Conservation (phyloP, 768 basidiomycete genomes). For the Leucocoprinus birnbaumii region DNA sequence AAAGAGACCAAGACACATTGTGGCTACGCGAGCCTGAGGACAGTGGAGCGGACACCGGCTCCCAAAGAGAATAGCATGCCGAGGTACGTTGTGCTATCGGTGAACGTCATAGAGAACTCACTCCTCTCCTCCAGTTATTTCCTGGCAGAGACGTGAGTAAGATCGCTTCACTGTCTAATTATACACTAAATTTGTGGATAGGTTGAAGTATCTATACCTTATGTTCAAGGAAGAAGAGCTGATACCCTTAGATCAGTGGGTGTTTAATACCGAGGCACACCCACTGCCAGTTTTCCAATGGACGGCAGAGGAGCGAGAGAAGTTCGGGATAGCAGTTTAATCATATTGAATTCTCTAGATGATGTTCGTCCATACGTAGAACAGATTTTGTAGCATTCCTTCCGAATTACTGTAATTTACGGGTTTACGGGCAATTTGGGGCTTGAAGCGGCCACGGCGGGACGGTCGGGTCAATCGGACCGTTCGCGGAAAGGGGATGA, state of each 20-base stretch:
- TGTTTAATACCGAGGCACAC: conserved; percentile 73
- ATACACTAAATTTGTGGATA: conserved; percentile 20
- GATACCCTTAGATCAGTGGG: conserved; percentile 53
- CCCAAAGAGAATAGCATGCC: conserved; percentile 60
- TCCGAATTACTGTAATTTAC: no score
- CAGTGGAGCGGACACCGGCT: conserved; percentile 42
- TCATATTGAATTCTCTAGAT: no score
- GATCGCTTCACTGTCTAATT: not conserved
- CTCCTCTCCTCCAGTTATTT: conserved; percentile 37
- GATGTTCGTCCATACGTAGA: no score
- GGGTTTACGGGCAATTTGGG: not conserved
- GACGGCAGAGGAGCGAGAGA: conserved; percentile 48
- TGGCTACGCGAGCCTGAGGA: conserved; percentile 60
- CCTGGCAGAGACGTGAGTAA: conserved; percentile 44
- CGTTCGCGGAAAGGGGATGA: not conserved
- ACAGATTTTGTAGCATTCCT: no score
- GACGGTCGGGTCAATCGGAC: conserved; percentile 4
- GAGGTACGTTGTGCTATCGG: conserved; percentile 43
- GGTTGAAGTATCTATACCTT: conserved; percentile 72
- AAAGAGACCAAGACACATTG: conserved; percentile 49
- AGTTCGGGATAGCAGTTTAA: conserved; percentile 33
- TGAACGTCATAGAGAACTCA: not conserved
- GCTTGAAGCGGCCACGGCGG: not conserved
- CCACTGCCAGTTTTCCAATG: conserved; percentile 71
- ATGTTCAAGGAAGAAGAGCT: conserved; percentile 65